Conservation (phyloP, 108 stramenopile genomes). For the Cyclostephanos invisitatus region DNA sequence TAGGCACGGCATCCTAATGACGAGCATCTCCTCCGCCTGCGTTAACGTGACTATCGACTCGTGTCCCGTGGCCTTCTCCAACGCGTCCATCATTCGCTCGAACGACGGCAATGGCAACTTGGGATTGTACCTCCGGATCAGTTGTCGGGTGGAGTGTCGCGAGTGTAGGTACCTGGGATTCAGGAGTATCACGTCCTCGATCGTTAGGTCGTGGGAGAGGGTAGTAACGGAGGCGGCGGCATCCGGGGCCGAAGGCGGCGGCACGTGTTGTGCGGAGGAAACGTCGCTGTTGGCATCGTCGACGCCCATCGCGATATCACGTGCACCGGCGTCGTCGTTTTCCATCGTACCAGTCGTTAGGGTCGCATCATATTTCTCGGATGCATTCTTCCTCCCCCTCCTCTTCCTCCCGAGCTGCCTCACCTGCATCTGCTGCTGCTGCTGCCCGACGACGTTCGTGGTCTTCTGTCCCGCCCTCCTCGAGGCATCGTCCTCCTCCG, state of each 20-base stretch:
- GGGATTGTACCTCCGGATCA: constrained; percentile 35
- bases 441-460: too few relatives aligned
- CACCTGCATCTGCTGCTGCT: too few relatives aligned
- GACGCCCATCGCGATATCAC: neutral
- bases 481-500: too few relatives aligned
- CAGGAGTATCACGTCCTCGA: constrained; percentile 25
- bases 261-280: neutral
- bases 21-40: constrained; percentile 71
- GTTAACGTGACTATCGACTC: constrained; percentile 67
- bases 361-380: neutral
- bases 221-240: neutral
- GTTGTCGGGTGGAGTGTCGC: constrained; percentile 9
- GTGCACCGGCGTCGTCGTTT: constrained; percentile 4
- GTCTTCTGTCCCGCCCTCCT: too few relatives aligned
- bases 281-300: neutral
- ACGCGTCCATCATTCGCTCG: constrained; percentile 75
- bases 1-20: constrained; percentile 58
- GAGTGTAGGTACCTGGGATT: constrained; percentile 42
- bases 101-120: constrained; percentile 57
- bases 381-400: neutral
- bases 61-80: constrained; percentile 87
- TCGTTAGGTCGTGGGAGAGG: neutral
- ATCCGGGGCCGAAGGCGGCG: neutral
- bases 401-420: neutral
- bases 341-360: neutral